Base-by-base conservation (phyloP, 805 yeast species). In the Komagataella phaffii region DNA sequence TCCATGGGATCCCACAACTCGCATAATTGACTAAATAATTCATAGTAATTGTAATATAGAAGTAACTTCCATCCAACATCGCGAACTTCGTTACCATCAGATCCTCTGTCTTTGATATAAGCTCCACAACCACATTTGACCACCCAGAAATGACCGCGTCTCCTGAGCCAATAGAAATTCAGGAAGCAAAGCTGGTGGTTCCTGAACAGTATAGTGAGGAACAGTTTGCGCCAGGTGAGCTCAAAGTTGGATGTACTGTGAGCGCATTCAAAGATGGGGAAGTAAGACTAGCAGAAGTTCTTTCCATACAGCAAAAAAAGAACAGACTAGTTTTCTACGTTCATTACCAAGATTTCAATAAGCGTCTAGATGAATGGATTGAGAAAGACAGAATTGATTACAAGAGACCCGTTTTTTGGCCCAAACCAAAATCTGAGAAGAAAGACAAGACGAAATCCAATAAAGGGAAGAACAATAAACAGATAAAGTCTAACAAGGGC, bases 341-440 rank as follows among this genome's bases (percentile, higher is more conserved):
- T 30, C 99, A 93, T 66, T 93, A 89, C 68, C 88, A 81, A 51
- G 96, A 90, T 58, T 93, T 83, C 72, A 93, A 93, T 71, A 93
- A 93, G 66, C 85, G 99, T 65, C 75, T 93, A 58, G 99, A 93
- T 69, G 99, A 93, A 65, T 91, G 98, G 98, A 79, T 93, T 6
- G 72, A 76, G 18, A 73, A 79, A 3, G 82, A 80, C 44, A 74
- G 95, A 50, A 81, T 93, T 8, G 87, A 88, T 63, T 75, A 81
- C 51, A 70, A 74, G n/a, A 71, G 80, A 52, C 88, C 88, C 0
- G 78, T 91, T 52, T 77, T 77, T 17, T 71, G 80, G 56, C 96
- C 96, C 0, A 80, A 77, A 56, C 80, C 81, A 0, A 78, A 76
- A 54, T 68, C 67, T 40, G 69, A 62, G 48, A 76, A 72, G 60